Percentiles rank a stretch among this genome's conserved stretches.
phyloP scores from a whole-genome alignment of 352 stramenopile genomes.

The Pythium chondricola region DNA sequence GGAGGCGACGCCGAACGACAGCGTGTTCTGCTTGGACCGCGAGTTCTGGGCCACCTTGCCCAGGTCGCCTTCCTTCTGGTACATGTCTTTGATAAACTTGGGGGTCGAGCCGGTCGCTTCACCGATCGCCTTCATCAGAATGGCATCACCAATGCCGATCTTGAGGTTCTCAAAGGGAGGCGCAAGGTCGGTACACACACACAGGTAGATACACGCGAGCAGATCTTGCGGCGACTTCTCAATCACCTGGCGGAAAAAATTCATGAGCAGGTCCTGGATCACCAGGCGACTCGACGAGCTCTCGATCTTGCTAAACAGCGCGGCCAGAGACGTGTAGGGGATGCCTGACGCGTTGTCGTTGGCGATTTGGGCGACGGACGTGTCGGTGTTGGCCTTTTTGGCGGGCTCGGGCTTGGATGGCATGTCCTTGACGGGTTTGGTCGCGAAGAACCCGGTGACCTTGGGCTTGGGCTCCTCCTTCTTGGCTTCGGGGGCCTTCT shows the following conservation, averaged over 20 bases:
- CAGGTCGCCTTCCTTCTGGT: constrained; percentile 96
- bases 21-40: constrained; percentile 91
- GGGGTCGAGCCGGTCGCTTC: constrained; percentile 89
- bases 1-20: constrained; percentile 68
- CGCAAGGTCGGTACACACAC: constrained; percentile 89
- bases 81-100: constrained; percentile 94
- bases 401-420: constrained; percentile 1
- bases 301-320: constrained; percentile 78
- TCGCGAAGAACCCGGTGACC: constrained; percentile 27
- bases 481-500: constrained; percentile 12
- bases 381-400: constrained; percentile 12
- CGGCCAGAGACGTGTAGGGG: constrained; percentile 53
- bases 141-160: constrained; percentile 96
- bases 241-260: constrained; percentile 83
- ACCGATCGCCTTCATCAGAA: constrained; percentile 97
- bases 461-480: constrained; percentile 6
- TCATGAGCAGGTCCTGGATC: constrained; percentile 83
- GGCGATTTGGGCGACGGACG: constrained; percentile 5
- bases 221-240: constrained; percentile 73
- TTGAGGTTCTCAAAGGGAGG: constrained; percentile 97
- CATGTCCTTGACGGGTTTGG: constrained; percentile 18
- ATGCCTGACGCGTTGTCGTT: constrained; percentile 15
- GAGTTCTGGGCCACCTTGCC: constrained; percentile 93
- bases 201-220: constrained; percentile 89
- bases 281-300: constrained; percentile 57